Base-by-base conservation (phyloP, 2,329 filamentous ascomycete genomes). In the Metarhizium guizhouense region DNA sequence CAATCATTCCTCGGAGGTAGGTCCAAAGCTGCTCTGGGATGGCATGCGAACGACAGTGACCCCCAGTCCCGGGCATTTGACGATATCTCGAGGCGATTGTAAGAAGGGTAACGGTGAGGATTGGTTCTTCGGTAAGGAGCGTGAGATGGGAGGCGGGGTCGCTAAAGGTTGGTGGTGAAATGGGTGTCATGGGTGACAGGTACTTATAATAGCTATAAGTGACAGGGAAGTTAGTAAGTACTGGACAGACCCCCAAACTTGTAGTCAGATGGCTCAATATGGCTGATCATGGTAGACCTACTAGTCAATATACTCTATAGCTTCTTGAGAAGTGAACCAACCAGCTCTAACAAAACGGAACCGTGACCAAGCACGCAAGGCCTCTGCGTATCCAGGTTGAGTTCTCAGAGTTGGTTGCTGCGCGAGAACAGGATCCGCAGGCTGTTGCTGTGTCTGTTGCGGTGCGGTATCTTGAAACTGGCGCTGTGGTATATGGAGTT, bases 1-100 rank as follows among this genome's bases (percentile, higher is more conserved):
- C 90, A 61, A 97, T 94, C 88, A 97, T 96, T 57, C 90, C 88
- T 53, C 92, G 86, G 34, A 97, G 80, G 66, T 96, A 95, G 34
- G 85, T 89, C 94, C 94, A 99, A 5, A 97, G 81, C 69, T 95
- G 91, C 64, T 96, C 90, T 62, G 97, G 94, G 54, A 99, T 95
- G 51, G 90, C 87, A 64, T 94, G 90, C 0, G 91, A 90, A 52
- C 94, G 85, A 51, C 90, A 95, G 59, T 86, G 80, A 1, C 89
- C 87, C 3, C 90, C 91, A 0, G 92, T 85, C 1, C 90, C 90
- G 20, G 85, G 80, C 51, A 96, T 84, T 57, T 83, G 83, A 68
- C 88, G 86, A 68, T 96, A 95, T 52, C 94, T 84, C 5, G 92
- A 95, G 2, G 94, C 83, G 54, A 96, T 94, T 7, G 93, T 95